Percentiles rank a stretch among this genome's conserved stretches.
Evolutionary conservation across 1,284 basidiomycete species (phyloP).

Genomic region (Rhodotorula sp.): DNA sequence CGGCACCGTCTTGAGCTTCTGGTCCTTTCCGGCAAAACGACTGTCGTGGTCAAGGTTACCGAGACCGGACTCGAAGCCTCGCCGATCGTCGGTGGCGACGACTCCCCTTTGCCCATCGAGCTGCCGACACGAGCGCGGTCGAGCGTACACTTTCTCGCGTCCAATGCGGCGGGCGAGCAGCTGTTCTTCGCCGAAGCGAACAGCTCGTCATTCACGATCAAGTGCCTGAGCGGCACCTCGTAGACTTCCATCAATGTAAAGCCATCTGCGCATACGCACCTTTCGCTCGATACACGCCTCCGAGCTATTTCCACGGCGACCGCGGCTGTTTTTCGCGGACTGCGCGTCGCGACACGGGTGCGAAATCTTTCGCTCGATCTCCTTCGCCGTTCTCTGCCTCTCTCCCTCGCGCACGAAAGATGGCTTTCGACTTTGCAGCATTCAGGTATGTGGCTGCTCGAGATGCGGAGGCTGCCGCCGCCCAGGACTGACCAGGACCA

Average conservation of each 20-base stretch:
- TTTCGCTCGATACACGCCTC: too few relatives aligned
- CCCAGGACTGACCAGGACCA: too few relatives aligned
- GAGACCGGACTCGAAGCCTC: constrained; percentile 20
- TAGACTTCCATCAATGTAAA: not conserved
- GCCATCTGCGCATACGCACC: too few relatives aligned
- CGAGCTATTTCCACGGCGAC: too few relatives aligned
- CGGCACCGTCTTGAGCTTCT: constrained; percentile 27
- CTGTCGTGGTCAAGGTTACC: constrained; percentile 23
- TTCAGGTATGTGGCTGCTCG: constrained; percentile 9
- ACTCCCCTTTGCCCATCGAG: constrained; percentile 10
- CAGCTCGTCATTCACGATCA: constrained; percentile 11
- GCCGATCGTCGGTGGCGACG: constrained; percentile 18
- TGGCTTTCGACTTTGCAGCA: constrained; percentile 17
- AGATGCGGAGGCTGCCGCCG: not conserved
- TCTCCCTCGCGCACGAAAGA: not conserved
- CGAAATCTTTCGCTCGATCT: not conserved
- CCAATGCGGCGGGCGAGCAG: constrained; percentile 28
- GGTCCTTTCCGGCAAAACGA: constrained; percentile 22
- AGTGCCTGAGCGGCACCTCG: constrained; percentile 7
- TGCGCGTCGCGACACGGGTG: not conserved
- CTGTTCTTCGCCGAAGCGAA: constrained; percentile 35
- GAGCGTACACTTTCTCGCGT: constrained; percentile 29
- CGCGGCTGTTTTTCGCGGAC: not conserved
- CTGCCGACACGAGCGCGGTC: not conserved
- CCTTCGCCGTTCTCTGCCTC: too few relatives aligned